A percentile compares a stretch with the other conserved stretches of the same genome.
phyloP scores from a whole-genome alignment of 495 filamentous ascomycete genomes.

The Achaetomiella virescens region DNA sequence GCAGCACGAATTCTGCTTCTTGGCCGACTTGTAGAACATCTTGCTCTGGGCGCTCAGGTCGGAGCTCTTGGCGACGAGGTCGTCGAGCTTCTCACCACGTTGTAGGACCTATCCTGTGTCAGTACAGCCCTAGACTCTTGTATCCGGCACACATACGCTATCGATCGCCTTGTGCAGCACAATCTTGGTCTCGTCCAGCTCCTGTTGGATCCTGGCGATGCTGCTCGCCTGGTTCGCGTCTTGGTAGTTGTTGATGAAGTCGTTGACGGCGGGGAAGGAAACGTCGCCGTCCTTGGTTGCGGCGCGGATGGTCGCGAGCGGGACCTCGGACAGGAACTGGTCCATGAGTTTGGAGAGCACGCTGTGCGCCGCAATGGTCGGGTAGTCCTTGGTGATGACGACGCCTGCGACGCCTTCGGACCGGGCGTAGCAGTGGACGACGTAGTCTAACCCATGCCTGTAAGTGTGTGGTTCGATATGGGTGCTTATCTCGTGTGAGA shows the following conservation, averaged over 20 bases:
- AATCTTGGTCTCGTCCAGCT: slow-evolving; percentile 97
- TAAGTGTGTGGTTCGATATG: background rate
- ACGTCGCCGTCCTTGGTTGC: slow-evolving; percentile 44
- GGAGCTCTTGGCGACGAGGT: slow-evolving; percentile 80
- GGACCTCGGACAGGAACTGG: slow-evolving; percentile 81
- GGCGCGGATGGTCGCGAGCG: slow-evolving; percentile 57
- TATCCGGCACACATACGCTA: slow-evolving; percentile 37
- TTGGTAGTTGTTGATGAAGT: slow-evolving; percentile 84
- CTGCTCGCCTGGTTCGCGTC: slow-evolving; percentile 81
- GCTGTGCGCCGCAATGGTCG: slow-evolving; percentile 84
- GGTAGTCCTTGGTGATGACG: slow-evolving; percentile 87
- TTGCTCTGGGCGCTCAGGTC: slow-evolving; percentile 84
- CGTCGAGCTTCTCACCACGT: slow-evolving; percentile 86
- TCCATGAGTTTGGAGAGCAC: slow-evolving; percentile 87
- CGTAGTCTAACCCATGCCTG: slow-evolving; percentile 48
- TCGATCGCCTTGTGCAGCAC: slow-evolving; percentile 96
- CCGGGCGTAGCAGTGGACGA: slow-evolving; percentile 86
- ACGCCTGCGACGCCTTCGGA: slow-evolving; percentile 82
- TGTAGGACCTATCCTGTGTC: slow-evolving; percentile 52
- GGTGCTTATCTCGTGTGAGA: background rate
- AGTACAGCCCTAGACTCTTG: background rate
- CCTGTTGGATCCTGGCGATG: slow-evolving; percentile 92
- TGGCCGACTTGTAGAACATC: slow-evolving; percentile 78
- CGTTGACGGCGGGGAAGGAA: slow-evolving; percentile 64
- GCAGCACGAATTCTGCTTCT: slow-evolving; percentile 97